Conservation (phyloP, 106 monocot species). For the Posidonia australis region DNA sequence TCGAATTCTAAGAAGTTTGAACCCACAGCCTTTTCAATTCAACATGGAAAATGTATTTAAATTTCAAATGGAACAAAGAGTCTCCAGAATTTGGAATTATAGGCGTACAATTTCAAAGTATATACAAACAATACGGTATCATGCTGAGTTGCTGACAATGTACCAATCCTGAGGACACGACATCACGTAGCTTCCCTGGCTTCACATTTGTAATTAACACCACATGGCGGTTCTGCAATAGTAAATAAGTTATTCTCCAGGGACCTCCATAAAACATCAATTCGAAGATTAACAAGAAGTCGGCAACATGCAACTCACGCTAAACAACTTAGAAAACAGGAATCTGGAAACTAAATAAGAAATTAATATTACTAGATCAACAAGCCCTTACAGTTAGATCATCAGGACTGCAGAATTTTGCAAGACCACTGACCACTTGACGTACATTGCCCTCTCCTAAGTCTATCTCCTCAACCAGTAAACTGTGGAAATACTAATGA, state of each 20-base stretch:
- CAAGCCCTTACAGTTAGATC: constrained; percentile 51
- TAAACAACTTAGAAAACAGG: background rate
- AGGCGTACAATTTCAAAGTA: too few species aligned
- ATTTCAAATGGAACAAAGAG: too few species aligned
- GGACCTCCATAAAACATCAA: background rate
- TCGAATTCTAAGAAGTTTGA: too few species aligned
- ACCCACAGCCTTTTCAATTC: too few species aligned
- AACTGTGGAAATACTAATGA: constrained; percentile 36
- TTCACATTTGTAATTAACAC: constrained; percentile 92
- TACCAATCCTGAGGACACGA: constrained; percentile 95
- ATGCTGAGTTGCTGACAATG: background rate
- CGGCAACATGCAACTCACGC: too few species aligned
- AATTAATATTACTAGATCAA: background rate
- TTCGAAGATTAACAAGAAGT: background rate
- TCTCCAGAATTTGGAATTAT: too few species aligned
- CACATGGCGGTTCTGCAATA: constrained; percentile 66
- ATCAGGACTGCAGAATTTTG: constrained; percentile 78
- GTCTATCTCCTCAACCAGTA: constrained; percentile 94
- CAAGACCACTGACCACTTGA: constrained; percentile 97
- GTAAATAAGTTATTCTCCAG: background rate
- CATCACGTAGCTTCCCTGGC: constrained; percentile 92
- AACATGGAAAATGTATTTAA: too few species aligned
- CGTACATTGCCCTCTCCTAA: constrained; percentile 71
- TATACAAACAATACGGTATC: too few species aligned
- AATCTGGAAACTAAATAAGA: background rate